phyloP scores from a whole-genome alignment of 306 rosid genomes.

The Lathyrus oleraceus region DNA sequence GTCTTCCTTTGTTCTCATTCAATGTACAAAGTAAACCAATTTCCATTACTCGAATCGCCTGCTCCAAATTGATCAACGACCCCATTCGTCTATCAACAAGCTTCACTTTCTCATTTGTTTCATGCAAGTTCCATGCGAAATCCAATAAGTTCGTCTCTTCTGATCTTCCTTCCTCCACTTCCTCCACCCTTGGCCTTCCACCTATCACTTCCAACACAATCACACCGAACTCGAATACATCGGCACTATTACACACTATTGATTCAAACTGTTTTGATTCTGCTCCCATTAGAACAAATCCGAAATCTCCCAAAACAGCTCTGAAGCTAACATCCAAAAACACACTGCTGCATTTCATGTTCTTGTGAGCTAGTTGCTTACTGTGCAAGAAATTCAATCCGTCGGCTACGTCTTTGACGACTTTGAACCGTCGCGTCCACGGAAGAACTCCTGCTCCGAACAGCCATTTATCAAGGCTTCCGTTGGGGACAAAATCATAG shows the following conservation, averaged over 20 bases:
- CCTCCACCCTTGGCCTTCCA: conserved; percentile 60
- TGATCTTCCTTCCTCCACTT: conserved; percentile 33
- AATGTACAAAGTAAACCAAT: conserved; percentile 77
- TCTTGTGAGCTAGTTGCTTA: conserved; percentile 68
- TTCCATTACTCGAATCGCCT: conserved; percentile 58
- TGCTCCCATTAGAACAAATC: conserved; percentile 55
- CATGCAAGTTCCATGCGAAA: conserved; percentile 71
- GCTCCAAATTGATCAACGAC: conserved; percentile 57
- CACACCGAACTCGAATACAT: conserved; percentile 75
- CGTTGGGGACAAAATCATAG: conserved; percentile 67
- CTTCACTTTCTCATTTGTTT: conserved; percentile 50
- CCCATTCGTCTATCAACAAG: conserved; percentile 72
- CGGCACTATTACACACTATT: conserved; percentile 53
- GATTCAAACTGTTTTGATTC: conserved; percentile 66
- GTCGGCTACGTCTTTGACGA: conserved; percentile 61
- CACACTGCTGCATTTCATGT: conserved; percentile 71
- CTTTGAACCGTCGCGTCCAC: conserved; percentile 73
- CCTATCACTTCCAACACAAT: conserved; percentile 73
- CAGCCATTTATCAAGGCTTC: conserved; percentile 76
- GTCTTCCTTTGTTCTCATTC: conserved; percentile 69
- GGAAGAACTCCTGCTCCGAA: conserved; percentile 78
- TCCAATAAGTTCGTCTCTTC: conserved; percentile 61
- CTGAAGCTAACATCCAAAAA: conserved; percentile 71
- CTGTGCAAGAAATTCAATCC: conserved; percentile 57
- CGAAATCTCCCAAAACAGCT: conserved; percentile 70